Percentiles rank a stretch among this genome's conserved stretches.
These are phyloP conservation scores for Cryptococcus floricola DNA, from an alignment of 1,284 basidiomycete genomes.

Conservation along the genomic window DNA sequence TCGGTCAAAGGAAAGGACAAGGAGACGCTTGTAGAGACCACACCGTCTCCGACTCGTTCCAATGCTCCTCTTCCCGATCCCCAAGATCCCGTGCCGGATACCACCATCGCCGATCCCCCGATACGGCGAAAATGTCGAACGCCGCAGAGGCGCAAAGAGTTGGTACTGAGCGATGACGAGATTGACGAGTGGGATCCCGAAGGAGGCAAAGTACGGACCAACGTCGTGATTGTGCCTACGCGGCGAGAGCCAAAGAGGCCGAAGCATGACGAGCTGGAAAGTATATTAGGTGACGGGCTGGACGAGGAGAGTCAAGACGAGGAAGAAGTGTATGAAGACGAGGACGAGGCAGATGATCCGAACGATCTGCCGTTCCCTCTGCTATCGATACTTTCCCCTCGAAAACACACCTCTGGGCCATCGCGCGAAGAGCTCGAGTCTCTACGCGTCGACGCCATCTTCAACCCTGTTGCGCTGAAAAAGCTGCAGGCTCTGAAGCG, in stretches of 20 bases:
- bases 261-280: slow-evolving; percentile 12
- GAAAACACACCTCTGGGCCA: slow-evolving; percentile 13
- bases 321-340: slow-evolving; percentile 4
- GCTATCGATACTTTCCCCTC: slow-evolving; percentile 26
- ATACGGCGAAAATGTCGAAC: too few species aligned
- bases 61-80: background rate
- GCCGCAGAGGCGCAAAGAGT: slow-evolving; percentile 10
- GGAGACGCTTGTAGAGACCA: background rate
- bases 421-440: slow-evolving; percentile 17
- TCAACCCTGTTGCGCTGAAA: slow-evolving; percentile 30
- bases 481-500: slow-evolving; percentile 23
- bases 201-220: slow-evolving; percentile 13
- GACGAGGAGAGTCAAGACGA: slow-evolving; percentile 3
- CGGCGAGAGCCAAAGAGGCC: slow-evolving; percentile 7
- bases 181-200: slow-evolving; percentile 38
- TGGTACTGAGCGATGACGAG: slow-evolving; percentile 35
- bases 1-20: background rate
- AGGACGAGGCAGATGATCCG: slow-evolving; percentile 8
- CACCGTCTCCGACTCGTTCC: background rate
- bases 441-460: slow-evolving; percentile 38
- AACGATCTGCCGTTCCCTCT: slow-evolving; percentile 6
- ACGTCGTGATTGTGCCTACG: slow-evolving; percentile 30
- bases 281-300: background rate
- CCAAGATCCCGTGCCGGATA: background rate
- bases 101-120: background rate